phyloP scores from a whole-genome alignment of 257 asterid species.

The Fraxinus pennsylvanica region DNA sequence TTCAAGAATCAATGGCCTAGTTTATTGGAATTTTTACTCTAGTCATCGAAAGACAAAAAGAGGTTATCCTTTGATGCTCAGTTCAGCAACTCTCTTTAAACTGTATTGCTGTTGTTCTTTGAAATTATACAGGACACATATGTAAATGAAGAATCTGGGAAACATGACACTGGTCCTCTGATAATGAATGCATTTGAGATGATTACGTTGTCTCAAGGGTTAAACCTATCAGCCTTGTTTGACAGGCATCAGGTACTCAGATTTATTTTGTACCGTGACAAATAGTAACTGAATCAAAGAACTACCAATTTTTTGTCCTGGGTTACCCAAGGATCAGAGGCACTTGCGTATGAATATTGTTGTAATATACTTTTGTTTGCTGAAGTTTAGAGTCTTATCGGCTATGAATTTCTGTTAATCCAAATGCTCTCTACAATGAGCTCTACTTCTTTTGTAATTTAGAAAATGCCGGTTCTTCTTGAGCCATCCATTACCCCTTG shows the following conservation, averaged over 20 bases:
- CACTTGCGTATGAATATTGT: not conserved
- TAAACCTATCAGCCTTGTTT: constrained; percentile 89
- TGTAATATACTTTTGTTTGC: not conserved
- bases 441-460: not conserved
- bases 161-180: constrained; percentile 61
- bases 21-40: constrained; percentile 16
- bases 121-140: constrained; percentile 63
- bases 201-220: constrained; percentile 97
- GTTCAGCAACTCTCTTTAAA: constrained; percentile 21
- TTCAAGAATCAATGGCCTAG: not conserved
- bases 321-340: not conserved
- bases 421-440: not conserved
- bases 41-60: constrained; percentile 2
- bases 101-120: constrained; percentile 18
- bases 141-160: constrained; percentile 69
- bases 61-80: not conserved
- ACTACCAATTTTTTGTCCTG: not conserved
- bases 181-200: constrained; percentile 96
- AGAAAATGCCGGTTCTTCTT: not conserved
- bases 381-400: not conserved
- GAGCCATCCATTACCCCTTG: not conserved
- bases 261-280: not conserved
- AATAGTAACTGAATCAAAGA: not conserved
- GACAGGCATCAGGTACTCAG: constrained; percentile 80
- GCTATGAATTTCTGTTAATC: not conserved